A percentile compares a stretch with the other conserved stretches of the same genome.
Conservation (phyloP, 768 basidiomycete genomes). For the Auricularia auricula-judae region DNA sequence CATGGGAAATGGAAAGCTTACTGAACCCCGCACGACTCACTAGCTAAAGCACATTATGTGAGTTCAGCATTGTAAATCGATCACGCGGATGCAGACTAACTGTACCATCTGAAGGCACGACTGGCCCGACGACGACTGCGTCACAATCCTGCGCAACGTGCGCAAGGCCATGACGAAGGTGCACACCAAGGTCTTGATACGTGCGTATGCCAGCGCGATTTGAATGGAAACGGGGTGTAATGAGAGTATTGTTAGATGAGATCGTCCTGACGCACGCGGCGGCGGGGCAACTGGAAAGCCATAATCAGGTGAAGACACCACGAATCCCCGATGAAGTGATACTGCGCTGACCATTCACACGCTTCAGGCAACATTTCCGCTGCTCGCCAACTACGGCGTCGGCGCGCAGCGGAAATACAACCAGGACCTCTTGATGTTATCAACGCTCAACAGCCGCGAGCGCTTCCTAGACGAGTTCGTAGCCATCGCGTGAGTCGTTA, state of each 20-base stretch:
- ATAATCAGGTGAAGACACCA: slow-evolving; percentile 1
- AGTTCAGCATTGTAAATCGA: not conserved
- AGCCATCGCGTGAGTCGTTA: slow-evolving; percentile 20
- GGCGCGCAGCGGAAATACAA: slow-evolving; percentile 30
- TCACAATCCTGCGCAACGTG: not conserved
- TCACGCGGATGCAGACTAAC: not conserved
- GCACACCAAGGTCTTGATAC: too few species aligned
- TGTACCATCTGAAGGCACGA: slow-evolving; percentile 22
- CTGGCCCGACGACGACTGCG: slow-evolving; percentile 17
- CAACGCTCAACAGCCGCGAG: slow-evolving; percentile 29
- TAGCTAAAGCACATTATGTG: not conserved
- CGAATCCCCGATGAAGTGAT: not conserved
- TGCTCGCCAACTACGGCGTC: slow-evolving; percentile 37
- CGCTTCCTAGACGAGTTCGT: slow-evolving; percentile 31
- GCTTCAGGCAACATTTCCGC: slow-evolving; percentile 29
- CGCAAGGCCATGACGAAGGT: not conserved
- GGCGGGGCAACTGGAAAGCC: not conserved
- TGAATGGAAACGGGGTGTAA: not conserved
- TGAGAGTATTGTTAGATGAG: slow-evolving; percentile 19
- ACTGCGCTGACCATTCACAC: not conserved
- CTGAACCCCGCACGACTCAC: not conserved
- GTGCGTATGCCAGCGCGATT: not conserved
- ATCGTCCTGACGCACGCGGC: slow-evolving; percentile 23
- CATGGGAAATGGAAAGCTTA: not conserved
- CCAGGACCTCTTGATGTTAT: slow-evolving; percentile 38